phyloP scores from a whole-genome alignment of 2,329 filamentous ascomycete species.

The Aspergillus proliferans region DNA sequence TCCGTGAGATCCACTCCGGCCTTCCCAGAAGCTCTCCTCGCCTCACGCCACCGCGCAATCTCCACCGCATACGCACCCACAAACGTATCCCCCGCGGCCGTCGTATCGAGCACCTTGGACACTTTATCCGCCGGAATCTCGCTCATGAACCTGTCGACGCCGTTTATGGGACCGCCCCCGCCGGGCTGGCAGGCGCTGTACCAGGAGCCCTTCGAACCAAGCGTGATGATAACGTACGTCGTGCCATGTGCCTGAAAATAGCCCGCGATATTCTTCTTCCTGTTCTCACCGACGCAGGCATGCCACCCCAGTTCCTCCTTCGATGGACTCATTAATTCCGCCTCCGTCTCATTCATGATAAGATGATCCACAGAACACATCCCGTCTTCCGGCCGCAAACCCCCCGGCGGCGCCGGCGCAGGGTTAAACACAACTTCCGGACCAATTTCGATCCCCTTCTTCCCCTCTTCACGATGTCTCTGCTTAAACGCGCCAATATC shows the following conservation, averaged over 20 bases:
- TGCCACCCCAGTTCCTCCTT: constrained; percentile 27
- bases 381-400: constrained; percentile 55
- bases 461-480: constrained; percentile 40
- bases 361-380: constrained; percentile 68
- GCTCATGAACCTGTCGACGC: constrained; percentile 23
- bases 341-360: constrained; percentile 87
- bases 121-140: constrained; percentile 61
- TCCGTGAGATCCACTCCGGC: constrained; percentile 41
- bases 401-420: constrained; percentile 72
- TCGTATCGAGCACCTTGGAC: constrained; percentile 75
- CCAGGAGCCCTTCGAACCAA: constrained; percentile 72
- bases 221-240: constrained; percentile 71
- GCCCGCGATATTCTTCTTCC: constrained; percentile 49
- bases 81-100: constrained; percentile 90
- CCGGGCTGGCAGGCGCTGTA: constrained; percentile 50
- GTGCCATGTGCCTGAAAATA: constrained; percentile 66
- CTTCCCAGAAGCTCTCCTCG: constrained; percentile 42
- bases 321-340: constrained; percentile 61
- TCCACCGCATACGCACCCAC: constrained; percentile 79
- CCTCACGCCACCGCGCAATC: constrained; percentile 50
- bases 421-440: constrained; percentile 76
- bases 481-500: constrained; percentile 26
- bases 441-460: constrained; percentile 27
- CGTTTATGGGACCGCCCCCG: constrained; percentile 25
- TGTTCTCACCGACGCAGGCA: constrained; percentile 35